Conservation (phyloP, 768 basidiomycete genomes). For the Kwoniella sp. region DNA sequence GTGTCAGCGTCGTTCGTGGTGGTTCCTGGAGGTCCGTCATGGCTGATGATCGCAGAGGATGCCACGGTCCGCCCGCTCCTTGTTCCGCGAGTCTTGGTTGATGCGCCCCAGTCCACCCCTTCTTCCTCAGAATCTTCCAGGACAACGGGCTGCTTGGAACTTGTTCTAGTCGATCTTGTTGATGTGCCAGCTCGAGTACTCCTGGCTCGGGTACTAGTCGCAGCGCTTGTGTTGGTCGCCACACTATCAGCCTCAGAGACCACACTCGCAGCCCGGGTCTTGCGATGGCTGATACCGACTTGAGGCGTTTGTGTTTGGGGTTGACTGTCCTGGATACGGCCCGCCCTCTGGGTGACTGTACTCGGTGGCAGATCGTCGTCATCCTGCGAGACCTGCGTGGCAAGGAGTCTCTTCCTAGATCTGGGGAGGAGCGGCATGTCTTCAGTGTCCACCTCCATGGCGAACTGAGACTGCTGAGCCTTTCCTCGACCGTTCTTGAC, state of each 20-base stretch:
- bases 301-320: not conserved
- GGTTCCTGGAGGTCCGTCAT: constrained; percentile 9
- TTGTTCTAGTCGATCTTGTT: not conserved
- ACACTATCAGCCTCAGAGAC: constrained; percentile 19
- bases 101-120: constrained; percentile 13
- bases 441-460: constrained; percentile 18
- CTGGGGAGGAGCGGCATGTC: constrained; percentile 35
- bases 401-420: constrained; percentile 16
- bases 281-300: not conserved
- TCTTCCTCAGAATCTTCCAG: constrained; percentile 23
- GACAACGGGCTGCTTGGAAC: constrained; percentile 9
- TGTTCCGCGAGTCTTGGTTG: constrained; percentile 1
- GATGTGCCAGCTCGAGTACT: not conserved
- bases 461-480: constrained; percentile 7
- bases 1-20: constrained; percentile 3
- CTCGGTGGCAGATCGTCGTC: constrained; percentile 7
- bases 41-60: not conserved
- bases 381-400: constrained; percentile 15
- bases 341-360: constrained; percentile 3
- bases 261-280: constrained; percentile 21
- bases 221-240: not conserved
- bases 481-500: constrained; percentile 1
- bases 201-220: not conserved
- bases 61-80: not conserved
- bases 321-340: constrained; percentile 4